These are phyloP conservation scores for Neostapfia colusana DNA, from an alignment of 176 grass and related monocot genomes.

Conservation along the genomic window DNA sequence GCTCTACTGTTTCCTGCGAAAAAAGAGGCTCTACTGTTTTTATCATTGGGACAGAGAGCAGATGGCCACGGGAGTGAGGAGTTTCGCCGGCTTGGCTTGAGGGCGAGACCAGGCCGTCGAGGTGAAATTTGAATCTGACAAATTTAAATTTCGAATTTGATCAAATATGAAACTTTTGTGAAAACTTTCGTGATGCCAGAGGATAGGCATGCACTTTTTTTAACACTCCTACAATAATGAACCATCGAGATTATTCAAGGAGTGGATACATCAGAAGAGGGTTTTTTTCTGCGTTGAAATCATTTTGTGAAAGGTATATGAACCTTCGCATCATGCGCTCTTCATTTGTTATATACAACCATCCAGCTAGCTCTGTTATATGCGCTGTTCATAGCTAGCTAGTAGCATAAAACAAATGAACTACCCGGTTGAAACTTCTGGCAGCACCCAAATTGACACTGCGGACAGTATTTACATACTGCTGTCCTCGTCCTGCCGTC, in stretches of 20 bases:
- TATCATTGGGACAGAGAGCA: no score
- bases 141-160: no score
- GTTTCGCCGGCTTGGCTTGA: no score
- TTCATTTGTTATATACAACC: background rate
- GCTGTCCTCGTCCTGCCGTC: background rate
- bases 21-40: no score
- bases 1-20: no score
- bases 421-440: background rate
- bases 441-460: background rate
- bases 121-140: no score
- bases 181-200: no score
- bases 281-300: constrained; percentile 70
- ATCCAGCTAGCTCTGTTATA: background rate
- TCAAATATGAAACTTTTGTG: no score
- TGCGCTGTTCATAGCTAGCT: no score
- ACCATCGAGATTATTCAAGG: constrained; percentile 92
- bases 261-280: constrained; percentile 76
- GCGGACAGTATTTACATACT: background rate
- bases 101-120: no score
- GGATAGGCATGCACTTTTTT: constrained; percentile 95
- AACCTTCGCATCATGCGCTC: background rate
- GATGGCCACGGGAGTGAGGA: no score
- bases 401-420: constrained; percentile 12
- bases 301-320: constrained; percentile 70
- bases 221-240: constrained; percentile 96